Percentiles rank a stretch among this genome's conserved stretches.
Evolutionary conservation across 495 filamentous ascomycete species (phyloP).

Genomic region (Glarea lozoyensis): DNA sequence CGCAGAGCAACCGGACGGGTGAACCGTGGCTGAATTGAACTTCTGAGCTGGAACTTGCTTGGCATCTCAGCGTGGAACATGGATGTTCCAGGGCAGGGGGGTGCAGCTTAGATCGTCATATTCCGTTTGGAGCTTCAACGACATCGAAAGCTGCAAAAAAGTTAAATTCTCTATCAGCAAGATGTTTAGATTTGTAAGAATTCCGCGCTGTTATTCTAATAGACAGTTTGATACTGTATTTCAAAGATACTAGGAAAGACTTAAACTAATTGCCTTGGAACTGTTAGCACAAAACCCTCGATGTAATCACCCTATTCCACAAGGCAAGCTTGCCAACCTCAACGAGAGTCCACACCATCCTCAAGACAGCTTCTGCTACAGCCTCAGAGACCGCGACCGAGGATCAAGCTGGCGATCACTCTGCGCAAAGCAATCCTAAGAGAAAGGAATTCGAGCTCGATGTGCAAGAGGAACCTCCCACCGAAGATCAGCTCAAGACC

Average conservation of each 20-base stretch:
- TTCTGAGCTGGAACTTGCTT: too few relatives aligned
- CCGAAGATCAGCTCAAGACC: conserved; percentile 70
- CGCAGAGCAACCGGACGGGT: too few relatives aligned
- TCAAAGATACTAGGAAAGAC: background rate
- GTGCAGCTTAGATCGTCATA: too few relatives aligned
- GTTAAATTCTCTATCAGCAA: conserved; percentile 5
- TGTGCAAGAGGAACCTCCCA: conserved; percentile 72
- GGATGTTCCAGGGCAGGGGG: too few relatives aligned
- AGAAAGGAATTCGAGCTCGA: conserved; percentile 72
- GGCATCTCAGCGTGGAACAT: too few relatives aligned
- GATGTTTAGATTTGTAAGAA: conserved; percentile 34
- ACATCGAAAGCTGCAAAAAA: background rate
- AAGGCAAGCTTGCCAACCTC: conserved; percentile 57
- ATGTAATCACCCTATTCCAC: conserved; percentile 96
- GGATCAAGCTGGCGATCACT: conserved; percentile 56
- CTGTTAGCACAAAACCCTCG: conserved; percentile 64
- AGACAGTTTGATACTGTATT: conserved; percentile 8
- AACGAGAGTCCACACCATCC: conserved; percentile 53
- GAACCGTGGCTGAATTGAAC: too few relatives aligned
- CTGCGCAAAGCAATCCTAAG: conserved; percentile 36
- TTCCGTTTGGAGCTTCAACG: too few relatives aligned
- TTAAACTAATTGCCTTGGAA: conserved; percentile 5
- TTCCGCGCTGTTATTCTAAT: too few relatives aligned
- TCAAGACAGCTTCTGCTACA: conserved; percentile 64
- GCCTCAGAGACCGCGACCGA: conserved; percentile 50